Base-by-base conservation (phyloP, 139 green algal genomes). In the Chlorella sp. region DNA sequence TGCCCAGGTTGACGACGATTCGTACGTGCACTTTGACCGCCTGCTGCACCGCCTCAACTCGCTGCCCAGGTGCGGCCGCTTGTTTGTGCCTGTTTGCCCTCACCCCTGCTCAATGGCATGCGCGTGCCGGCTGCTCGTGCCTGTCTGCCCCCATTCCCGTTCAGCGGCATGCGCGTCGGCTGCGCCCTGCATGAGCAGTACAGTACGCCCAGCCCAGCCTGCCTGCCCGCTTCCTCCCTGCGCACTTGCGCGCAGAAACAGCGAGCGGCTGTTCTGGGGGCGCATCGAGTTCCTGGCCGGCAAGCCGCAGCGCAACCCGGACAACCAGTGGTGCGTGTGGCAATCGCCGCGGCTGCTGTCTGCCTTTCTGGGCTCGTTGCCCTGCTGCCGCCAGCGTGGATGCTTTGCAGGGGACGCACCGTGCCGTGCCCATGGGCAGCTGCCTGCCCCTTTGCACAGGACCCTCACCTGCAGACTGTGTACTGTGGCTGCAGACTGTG, bases 1-100 rank as follows among this genome's bases (percentile, higher is more conserved):
- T n/a, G n/a, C n/a, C n/a, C 82, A 89, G 87, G 76, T 84, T 32
- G 89, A 92, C 56, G 89, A 92, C 83, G 89, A 92, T 82, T 84
- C 67, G 54, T 90, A 89, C 64, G 86, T 92, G 24, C 87, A 77
- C 11, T 56, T 89, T 26, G 58, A 51, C 14, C 60, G 32, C 5
- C 73, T 92, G 44, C 51, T 92, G 77, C 58, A 76, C 34, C 30
- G 46, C 44, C 36, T 87, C 41, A 6, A 46, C 28, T 68, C 3
- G 69, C 70, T 89, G 43, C 26, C 69, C 38, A 44, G 40, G 30
- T 41, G 62, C 16, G 76, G 17, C 43, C 30, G 4, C 30, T 20
- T 43, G 56, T 24, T 28, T n/a, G n/a, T n/a, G n/a, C n/a, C n/a
- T n/a, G n/a, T n/a, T 20, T 17, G 56, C 56, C 28, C 30, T 4